Evolutionary conservation across 202 grass and related monocot species (phyloP), one percentile per base, ranked within the genome.

Genomic region (Cymbopogon flexuosus): DNA sequence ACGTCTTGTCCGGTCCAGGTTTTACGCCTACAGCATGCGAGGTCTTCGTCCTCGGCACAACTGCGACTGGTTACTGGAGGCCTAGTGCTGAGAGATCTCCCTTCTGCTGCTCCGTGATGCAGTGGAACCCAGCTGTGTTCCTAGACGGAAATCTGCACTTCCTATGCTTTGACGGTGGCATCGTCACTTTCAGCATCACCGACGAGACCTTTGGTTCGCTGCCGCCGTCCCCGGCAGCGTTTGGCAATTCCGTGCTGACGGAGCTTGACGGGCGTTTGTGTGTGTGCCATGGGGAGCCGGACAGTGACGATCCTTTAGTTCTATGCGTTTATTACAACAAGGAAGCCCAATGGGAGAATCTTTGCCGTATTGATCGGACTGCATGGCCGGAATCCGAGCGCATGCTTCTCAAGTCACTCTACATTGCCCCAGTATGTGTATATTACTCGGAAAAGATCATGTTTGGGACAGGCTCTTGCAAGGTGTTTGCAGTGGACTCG

Each of bases 181-280:
- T 80, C 46, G 0, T 13, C 36, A 74, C 68, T 13, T 49, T 80
- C 62, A 73, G 37, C 9, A 13, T 75, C 10, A 10, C 6, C 23
- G 3, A n/a, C 6, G 77, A 80, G 69, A 75, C 27, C 1, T 85
- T 74, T 8, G 47, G 69, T 46, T 66, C 13, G 0, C 0, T 74
- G 46, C 19, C 1, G 2, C 6, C 3, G 2, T 46, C 46, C 0
- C 12, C 41, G 0, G 0, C 34, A 39, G 16, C 14, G 58, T 51
- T 6, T 2, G 1, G 6, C 6, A n/a, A 40, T 1, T 23, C 14
- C 3, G 18, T 41, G 11, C 3, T 87, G 16, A 76, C 54, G 9
- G 54, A 77, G 30, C 54, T 86, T 16, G 54, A 81, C 10, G 78
- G 72, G 31, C 52, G 41, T 34, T 54, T 81, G 9, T 87, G 84